phyloP scores from a whole-genome alignment of 2,329 filamentous ascomycete species.

The Sporothrix euskadiensis region DNA sequence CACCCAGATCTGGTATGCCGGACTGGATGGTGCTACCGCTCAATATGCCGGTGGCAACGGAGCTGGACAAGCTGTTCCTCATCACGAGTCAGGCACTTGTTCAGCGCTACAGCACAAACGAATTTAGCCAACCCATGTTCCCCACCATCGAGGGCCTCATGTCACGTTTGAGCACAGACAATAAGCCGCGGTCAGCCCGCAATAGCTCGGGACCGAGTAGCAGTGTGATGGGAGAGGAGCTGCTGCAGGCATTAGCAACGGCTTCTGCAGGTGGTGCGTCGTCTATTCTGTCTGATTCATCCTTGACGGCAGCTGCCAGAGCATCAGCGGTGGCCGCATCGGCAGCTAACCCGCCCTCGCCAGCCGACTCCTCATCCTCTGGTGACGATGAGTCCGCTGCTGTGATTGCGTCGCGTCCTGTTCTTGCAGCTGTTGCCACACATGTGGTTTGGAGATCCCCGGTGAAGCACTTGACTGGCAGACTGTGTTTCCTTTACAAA shows the following conservation, averaged over 20 bases:
- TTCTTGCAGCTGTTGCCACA: background rate
- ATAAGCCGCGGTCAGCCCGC: background rate
- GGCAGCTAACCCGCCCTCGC: background rate
- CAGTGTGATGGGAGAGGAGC: conserved; percentile 18
- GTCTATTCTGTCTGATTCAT: background rate
- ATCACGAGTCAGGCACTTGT: conserved; percentile 22
- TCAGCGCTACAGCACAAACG: conserved; percentile 23
- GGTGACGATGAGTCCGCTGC: background rate
- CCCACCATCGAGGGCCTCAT: conserved; percentile 24
- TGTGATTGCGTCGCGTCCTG: background rate
- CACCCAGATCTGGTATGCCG: background rate
- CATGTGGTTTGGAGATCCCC: conserved; percentile 18
- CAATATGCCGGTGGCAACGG: conserved; percentile 24
- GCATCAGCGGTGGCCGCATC: conserved; percentile 11
- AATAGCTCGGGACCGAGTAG: background rate
- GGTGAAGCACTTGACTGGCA: conserved; percentile 16
- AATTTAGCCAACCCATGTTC: conserved; percentile 26
- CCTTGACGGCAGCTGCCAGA: background rate
- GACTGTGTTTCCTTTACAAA: conserved; percentile 25
- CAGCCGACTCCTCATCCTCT: background rate
- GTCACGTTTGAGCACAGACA: conserved; percentile 6
- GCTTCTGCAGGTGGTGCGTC: conserved; percentile 6
- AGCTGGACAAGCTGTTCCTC: conserved; percentile 25
- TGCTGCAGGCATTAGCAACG: conserved; percentile 3
- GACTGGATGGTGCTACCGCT: conserved; percentile 25